These are phyloP conservation scores for Phytophthora pinifolia DNA, from an alignment of 352 stramenopile genomes.

Conservation along the genomic window DNA sequence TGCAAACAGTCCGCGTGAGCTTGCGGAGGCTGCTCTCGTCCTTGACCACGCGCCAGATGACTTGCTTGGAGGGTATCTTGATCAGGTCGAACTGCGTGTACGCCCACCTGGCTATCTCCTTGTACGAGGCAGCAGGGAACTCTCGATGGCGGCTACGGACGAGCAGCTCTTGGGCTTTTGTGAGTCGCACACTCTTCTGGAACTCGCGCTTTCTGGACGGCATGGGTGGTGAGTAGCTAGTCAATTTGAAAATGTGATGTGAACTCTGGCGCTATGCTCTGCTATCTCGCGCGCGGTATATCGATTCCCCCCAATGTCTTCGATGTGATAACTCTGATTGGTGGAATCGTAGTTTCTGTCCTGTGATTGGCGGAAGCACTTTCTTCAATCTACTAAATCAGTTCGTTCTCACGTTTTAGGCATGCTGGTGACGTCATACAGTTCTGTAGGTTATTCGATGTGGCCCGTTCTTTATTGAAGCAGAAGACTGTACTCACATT, in stretches of 20 bases:
- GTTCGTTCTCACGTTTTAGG: background rate
- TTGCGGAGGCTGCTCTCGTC: background rate
- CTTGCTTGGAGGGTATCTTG: conserved; percentile 4
- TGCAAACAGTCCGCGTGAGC: conserved; percentile 1
- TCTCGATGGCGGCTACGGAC: background rate
- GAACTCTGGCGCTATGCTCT: no score
- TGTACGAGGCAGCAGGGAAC: background rate
- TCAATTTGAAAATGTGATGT: no score
- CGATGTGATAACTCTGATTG: conserved; percentile 1
- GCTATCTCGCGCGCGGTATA: no score
- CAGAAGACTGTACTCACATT: conserved; percentile 4
- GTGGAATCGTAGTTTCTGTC: background rate
- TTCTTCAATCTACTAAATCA: conserved; percentile 2
- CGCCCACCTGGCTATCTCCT: background rate
- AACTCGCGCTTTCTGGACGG: background rate
- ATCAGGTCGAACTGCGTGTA: background rate
- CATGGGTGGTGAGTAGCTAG: no score
- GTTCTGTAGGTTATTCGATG: conserved; percentile 4
- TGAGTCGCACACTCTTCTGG: background rate
- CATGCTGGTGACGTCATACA: conserved; percentile 1
- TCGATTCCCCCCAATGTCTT: background rate
- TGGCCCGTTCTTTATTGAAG: conserved; percentile 7
- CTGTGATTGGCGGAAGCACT: background rate
- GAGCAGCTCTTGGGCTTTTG: conserved; percentile 2
- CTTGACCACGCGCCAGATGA: conserved; percentile 4